Evolutionary conservation across 2,329 filamentous ascomycete species (phyloP).

Genomic region (Bipolaris victoriae): DNA sequence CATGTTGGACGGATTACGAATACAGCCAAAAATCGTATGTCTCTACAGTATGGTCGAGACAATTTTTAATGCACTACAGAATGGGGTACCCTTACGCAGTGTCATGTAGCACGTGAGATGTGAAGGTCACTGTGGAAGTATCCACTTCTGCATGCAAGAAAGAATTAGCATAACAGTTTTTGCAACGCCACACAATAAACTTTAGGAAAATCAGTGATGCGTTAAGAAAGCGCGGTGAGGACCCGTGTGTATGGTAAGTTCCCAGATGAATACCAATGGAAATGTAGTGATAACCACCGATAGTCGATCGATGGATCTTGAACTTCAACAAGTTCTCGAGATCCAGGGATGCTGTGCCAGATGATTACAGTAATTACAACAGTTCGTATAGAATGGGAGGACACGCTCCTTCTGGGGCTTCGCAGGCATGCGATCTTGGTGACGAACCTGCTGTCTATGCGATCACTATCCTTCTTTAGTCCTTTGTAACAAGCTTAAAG

Average conservation of each 20-base stretch:
- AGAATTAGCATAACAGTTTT: background rate
- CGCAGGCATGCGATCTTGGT: background rate
- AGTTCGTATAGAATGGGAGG: background rate
- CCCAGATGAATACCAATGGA: background rate
- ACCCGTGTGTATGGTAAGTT: background rate
- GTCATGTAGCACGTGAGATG: background rate
- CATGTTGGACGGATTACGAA: background rate
- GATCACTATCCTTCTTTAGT: background rate
- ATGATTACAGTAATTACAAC: background rate
- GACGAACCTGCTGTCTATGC: background rate
- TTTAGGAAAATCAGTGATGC: background rate
- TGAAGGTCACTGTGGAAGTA: background rate
- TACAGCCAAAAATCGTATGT: background rate
- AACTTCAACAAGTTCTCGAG: background rate
- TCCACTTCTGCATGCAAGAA: background rate
- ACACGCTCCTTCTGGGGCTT: background rate
- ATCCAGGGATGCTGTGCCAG: background rate
- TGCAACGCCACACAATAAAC: background rate
- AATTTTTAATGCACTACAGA: background rate
- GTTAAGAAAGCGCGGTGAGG: background rate
- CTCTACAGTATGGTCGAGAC: background rate
- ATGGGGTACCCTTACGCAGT: background rate
- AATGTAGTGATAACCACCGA: background rate
- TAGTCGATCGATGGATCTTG: background rate
- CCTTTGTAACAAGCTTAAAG: conserved; percentile 19